Evolutionary conservation across 106 monocot species (phyloP).

Genomic region (Dendrobium chrysotoxum): DNA sequence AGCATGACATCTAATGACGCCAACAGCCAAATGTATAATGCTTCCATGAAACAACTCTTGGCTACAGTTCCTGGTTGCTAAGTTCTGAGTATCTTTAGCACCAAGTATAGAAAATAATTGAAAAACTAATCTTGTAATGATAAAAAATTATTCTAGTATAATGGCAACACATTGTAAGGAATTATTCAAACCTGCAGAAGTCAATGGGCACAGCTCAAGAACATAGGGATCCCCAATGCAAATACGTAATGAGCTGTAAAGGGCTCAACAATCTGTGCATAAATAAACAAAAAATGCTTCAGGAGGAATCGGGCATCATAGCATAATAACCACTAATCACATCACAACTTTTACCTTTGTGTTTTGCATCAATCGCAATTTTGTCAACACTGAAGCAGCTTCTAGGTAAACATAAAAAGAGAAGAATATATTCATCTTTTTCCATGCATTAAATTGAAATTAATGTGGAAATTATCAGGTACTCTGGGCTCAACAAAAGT

Average conservation of each 20-base stretch:
- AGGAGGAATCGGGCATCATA: neutral
- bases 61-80: neutral
- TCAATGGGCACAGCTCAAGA: slow-evolving; percentile 76
- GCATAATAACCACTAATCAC: neutral
- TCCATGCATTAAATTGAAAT: too few relatives aligned
- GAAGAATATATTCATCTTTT: too few relatives aligned
- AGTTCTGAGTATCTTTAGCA: neutral
- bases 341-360: slow-evolving; percentile 34
- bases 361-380: slow-evolving; percentile 73
- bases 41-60: neutral
- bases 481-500: too few relatives aligned
- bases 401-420: slow-evolving; percentile 75
- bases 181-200: slow-evolving; percentile 50
- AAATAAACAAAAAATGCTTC: neutral
- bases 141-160: neutral
- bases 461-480: too few relatives aligned
- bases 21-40: neutral
- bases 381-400: slow-evolving; percentile 66
- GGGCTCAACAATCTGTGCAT: slow-evolving; percentile 63
- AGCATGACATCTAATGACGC: too few relatives aligned
- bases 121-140: neutral
- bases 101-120: neutral
- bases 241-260: slow-evolving; percentile 82
- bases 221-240: slow-evolving; percentile 60
- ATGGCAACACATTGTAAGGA: neutral